phyloP scores from a whole-genome alignment of 2,329 filamentous ascomycete species.

The Pezicula neosporulosa region DNA sequence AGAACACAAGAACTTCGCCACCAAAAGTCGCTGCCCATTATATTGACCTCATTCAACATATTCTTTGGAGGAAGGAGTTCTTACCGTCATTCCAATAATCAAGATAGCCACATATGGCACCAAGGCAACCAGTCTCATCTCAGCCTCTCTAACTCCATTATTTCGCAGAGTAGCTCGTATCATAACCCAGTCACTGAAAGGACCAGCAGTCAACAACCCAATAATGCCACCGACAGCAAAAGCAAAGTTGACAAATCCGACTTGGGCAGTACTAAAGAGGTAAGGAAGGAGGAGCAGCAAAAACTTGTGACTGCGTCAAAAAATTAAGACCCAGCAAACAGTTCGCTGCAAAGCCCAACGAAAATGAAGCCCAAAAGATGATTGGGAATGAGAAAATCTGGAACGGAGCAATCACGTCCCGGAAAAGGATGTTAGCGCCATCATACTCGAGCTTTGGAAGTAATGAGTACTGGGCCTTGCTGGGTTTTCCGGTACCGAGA shows the following conservation, averaged over 20 bases:
- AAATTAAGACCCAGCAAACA: slow-evolving; percentile 54
- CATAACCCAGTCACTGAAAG: slow-evolving; percentile 53
- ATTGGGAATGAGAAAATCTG: slow-evolving; percentile 60
- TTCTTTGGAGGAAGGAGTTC: too few species aligned
- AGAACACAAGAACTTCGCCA: too few species aligned
- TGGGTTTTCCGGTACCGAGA: slow-evolving; percentile 49
- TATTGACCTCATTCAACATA: too few species aligned
- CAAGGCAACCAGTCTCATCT: slow-evolving; percentile 54
- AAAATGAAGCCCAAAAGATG: slow-evolving; percentile 56
- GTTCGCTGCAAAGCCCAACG: slow-evolving; percentile 54
- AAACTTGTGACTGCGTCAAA: slow-evolving; percentile 49
- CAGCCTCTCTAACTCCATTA: slow-evolving; percentile 51
- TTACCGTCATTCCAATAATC: slow-evolving; percentile 52
- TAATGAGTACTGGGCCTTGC: slow-evolving; percentile 48
- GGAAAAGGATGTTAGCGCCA: slow-evolving; percentile 33
- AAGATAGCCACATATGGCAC: slow-evolving; percentile 55
- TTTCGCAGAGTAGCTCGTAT: slow-evolving; percentile 49
- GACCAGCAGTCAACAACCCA: slow-evolving; percentile 51
- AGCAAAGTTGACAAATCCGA: slow-evolving; percentile 56
- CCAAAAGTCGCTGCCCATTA: too few species aligned
- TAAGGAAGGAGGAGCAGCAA: slow-evolving; percentile 55
- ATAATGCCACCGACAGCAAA: slow-evolving; percentile 50
- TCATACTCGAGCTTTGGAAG: slow-evolving; percentile 37
- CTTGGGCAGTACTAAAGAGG: slow-evolving; percentile 43
- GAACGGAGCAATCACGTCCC: slow-evolving; percentile 57